Conservation (phyloP, 2,329 filamentous ascomycete species). For the Ceratocystis huliohia region DNA sequence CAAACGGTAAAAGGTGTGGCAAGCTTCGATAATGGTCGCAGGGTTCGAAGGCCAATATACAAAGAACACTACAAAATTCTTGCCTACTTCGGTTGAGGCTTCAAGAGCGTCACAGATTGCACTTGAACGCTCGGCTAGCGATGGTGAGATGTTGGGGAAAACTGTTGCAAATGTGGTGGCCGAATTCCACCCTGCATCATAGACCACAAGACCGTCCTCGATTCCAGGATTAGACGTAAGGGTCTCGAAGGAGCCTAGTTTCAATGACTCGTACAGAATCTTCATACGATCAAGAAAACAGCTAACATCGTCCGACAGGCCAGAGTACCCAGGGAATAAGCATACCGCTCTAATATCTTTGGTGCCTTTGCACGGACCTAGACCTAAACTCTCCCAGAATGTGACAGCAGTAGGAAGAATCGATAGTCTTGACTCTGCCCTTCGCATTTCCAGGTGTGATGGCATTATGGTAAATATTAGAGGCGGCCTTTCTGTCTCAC, state of each 20-base stretch:
- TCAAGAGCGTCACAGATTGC: constrained; percentile 28
- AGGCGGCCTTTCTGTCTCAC: constrained; percentile 38
- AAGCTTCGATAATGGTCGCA: constrained; percentile 54
- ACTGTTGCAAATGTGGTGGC: not conserved
- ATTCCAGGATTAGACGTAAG: constrained; percentile 35
- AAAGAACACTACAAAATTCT: constrained; percentile 64
- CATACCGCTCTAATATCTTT: constrained; percentile 63
- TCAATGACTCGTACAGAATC: constrained; percentile 60
- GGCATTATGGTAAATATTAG: constrained; percentile 51
- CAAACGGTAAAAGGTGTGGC: constrained; percentile 59
- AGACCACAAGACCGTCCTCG: constrained; percentile 35
- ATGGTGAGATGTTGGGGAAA: constrained; percentile 24
- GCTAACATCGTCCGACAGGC: constrained; percentile 47
- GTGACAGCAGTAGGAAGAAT: constrained; percentile 59
- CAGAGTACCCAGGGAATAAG: constrained; percentile 54
- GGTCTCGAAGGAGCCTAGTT: constrained; percentile 53
- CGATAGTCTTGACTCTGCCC: constrained; percentile 56
- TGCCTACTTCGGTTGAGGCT: constrained; percentile 32
- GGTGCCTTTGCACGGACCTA: constrained; percentile 55
- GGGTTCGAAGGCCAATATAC: constrained; percentile 54
- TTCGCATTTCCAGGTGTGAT: constrained; percentile 59
- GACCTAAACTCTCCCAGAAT: constrained; percentile 72
- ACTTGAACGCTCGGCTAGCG: constrained; percentile 35
- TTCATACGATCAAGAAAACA: constrained; percentile 56
- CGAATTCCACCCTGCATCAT: constrained; percentile 13